Evolutionary conservation across 2,329 filamentous ascomycete species (phyloP).

Genomic region (Xylaria sp.): DNA sequence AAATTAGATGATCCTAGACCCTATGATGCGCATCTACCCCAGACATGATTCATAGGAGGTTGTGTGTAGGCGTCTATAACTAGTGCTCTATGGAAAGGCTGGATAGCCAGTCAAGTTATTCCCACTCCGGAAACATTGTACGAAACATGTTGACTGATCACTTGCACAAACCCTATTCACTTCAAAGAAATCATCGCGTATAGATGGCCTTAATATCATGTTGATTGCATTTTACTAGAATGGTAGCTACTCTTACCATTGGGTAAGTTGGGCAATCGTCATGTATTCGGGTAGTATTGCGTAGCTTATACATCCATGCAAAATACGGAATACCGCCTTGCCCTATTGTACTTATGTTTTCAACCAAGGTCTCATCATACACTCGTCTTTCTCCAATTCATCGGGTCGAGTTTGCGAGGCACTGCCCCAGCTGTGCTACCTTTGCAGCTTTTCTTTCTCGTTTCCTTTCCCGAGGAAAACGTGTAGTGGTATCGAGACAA

Average conservation of each 20-base stretch:
- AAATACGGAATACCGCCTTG: conserved; percentile 9
- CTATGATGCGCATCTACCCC: too few species aligned
- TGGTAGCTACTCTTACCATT: conserved; percentile 1
- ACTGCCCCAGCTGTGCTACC: neutral
- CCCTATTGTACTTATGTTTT: neutral
- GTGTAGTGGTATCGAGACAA: conserved; percentile 12
- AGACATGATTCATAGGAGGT: too few species aligned
- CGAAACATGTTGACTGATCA: too few species aligned
- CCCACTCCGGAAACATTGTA: too few species aligned
- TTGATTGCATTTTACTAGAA: conserved; percentile 2
- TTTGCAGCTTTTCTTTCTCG: neutral
- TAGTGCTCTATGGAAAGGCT: too few species aligned
- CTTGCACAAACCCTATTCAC: too few species aligned
- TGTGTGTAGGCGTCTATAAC: too few species aligned
- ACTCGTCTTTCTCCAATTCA: conserved; percentile 2
- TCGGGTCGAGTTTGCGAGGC: conserved; percentile 5
- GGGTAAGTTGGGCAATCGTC: conserved; percentile 5
- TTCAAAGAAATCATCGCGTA: too few species aligned
- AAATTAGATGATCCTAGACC: neutral
- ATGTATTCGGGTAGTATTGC: conserved; percentile 19
- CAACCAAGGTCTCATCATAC: conserved; percentile 1
- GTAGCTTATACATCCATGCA: conserved; percentile 25
- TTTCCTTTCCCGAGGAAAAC: conserved; percentile 3
- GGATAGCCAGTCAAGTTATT: too few species aligned
- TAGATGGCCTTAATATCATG: neutral